Evolutionary conservation across 2,329 filamentous ascomycete genomes (phyloP).

Genomic region (Cladorrhinum sp.): DNA sequence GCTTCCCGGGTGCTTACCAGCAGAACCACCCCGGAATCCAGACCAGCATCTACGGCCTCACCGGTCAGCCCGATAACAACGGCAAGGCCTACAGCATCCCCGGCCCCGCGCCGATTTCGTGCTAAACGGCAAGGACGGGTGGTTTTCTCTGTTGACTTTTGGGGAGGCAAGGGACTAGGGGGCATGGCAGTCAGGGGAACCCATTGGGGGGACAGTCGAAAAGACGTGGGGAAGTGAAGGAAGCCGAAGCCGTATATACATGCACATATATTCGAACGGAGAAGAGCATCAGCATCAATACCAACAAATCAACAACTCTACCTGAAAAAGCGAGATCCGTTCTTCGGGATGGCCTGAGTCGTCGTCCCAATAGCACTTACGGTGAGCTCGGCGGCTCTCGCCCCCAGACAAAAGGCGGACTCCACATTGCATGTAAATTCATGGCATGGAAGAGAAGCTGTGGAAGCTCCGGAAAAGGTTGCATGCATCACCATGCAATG

Average conservation of each 20-base stretch:
- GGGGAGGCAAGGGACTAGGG: not conserved
- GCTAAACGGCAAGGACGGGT: conserved; percentile 21
- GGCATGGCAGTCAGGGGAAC: not conserved
- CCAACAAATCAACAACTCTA: not conserved
- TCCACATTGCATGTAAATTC: not conserved
- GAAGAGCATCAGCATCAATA: not conserved
- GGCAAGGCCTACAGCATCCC: conserved; percentile 41
- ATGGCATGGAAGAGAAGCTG: not conserved
- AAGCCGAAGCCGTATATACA: not conserved
- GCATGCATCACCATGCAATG: conserved; percentile 9
- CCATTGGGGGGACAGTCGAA: not conserved
- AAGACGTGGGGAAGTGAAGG: not conserved
- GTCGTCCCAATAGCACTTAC: not conserved
- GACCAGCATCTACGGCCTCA: conserved; percentile 46
- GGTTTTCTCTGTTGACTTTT: not conserved
- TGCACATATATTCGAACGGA: not conserved
- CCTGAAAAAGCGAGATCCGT: not conserved
- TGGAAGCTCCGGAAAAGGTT: conserved; percentile 7
- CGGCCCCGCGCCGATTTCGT: conserved; percentile 35
- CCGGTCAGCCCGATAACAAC: conserved; percentile 40
- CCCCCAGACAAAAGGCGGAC: conserved; percentile 1
- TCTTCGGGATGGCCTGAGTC: not conserved
- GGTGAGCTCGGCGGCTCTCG: conserved; percentile 1
- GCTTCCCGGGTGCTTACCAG: conserved; percentile 45
- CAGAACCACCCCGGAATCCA: conserved; percentile 43